Base-by-base conservation (phyloP, 306 rosid genomes). In the Cucurbita ficifolia region DNA sequence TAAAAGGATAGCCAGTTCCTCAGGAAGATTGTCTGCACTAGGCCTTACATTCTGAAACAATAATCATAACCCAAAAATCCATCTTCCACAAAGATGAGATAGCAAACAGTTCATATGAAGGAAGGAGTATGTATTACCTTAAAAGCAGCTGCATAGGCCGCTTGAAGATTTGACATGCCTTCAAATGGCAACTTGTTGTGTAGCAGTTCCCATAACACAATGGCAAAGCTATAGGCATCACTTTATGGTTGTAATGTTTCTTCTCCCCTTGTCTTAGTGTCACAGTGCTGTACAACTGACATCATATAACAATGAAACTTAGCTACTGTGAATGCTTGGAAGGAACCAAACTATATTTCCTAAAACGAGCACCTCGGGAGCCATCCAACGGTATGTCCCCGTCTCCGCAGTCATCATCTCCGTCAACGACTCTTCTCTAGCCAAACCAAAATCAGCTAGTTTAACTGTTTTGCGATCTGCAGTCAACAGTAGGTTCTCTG, bases 341-440 rank as follows among this genome's bases (percentile, higher is more conserved):
- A 42, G 68, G 60, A 68, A 75, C 65, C 54, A 45, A 73, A 49
- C 17, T 38, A 74, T 56, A 40, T 24, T 78, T 80, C 58, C 22
- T 57, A 62, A 42, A 36, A 36, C 51, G 49, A 69, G 43, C 74
- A 93, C 98, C 97, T 93, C 98, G 4, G 98, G 96, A 49, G 97
- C 98, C 98, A 93, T 90, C 98, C 98, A 93, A 71, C 97, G 97
- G 83, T 93, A 93, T 0, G 96, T 93, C 57, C 98, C 97, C 2
- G 97, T 93, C 85, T 93, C 98, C 8, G 97, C 98, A 0, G 98
- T 90, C 98, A 93, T 93, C 94, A 88, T 93, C 86, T 93, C 97
- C 24, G 96, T 93, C 64, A 93, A 80, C 10, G 98, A 82, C 82
- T 92, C 98, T 79, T 93, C 98, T 83, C 97, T 86, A 21, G 97